A percentile compares a stretch with the other conserved stretches of the same genome.
Conservation (phyloP, 495 filamentous ascomycete genomes). For the Lentithecium fluviatile region DNA sequence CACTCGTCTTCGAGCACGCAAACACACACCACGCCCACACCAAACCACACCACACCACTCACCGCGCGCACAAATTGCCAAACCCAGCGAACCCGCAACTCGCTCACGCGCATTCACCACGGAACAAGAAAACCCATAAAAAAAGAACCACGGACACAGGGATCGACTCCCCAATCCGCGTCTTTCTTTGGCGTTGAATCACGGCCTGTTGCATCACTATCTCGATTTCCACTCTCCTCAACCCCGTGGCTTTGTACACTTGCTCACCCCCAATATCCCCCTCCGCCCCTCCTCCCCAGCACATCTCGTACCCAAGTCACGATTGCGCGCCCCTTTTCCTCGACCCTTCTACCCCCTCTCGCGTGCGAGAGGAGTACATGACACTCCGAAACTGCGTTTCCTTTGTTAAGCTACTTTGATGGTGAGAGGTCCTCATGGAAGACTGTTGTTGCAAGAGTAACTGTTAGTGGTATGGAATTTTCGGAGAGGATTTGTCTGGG, state of each 20-base stretch:
- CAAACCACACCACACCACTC: neutral
- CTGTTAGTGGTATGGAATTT: neutral
- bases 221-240: neutral
- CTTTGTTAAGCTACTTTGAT: neutral
- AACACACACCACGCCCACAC: conserved; percentile 11
- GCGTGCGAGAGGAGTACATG: conserved; percentile 14
- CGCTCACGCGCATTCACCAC: conserved; percentile 1
- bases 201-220: conserved; percentile 19
- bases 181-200: conserved; percentile 5
- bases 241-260: neutral
- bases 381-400: conserved; percentile 14
- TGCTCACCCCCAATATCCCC: conserved; percentile 10
- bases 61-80: conserved; percentile 22
- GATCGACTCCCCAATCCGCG: conserved; percentile 2
- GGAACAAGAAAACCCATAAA: conserved; percentile 16
- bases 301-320: neutral
- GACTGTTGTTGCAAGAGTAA: neutral
- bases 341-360: neutral
- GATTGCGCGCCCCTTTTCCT: conserved; percentile 1
- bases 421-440: neutral
- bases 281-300: neutral
- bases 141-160: conserved; percentile 3
- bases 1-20: neutral
- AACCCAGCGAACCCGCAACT: conserved; percentile 12
- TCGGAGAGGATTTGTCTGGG: neutral